phyloP scores from a whole-genome alignment of 805 yeast species.

The Candida yuanshanica region DNA sequence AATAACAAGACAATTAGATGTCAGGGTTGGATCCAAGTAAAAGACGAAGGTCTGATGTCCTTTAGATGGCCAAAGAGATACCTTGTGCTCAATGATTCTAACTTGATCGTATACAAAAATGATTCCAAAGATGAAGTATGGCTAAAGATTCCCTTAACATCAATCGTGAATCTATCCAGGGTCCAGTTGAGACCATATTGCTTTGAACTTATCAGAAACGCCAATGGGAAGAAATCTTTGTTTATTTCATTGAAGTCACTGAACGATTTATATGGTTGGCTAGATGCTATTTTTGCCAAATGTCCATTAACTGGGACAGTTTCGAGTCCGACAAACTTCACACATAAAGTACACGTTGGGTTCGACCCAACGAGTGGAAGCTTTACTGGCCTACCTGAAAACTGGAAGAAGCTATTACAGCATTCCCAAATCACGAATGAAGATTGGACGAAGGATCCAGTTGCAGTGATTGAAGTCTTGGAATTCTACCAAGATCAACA shows the following conservation, averaged over 20 bases:
- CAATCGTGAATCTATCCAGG: slow-evolving; percentile 58
- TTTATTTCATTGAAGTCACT: slow-evolving; percentile 72
- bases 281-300: slow-evolving; percentile 77
- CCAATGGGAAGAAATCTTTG: slow-evolving; percentile 48
- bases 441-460: slow-evolving; percentile 91
- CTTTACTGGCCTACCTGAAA: slow-evolving; percentile 88
- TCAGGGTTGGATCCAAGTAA: slow-evolving; percentile 86
- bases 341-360: slow-evolving; percentile 88
- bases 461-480: slow-evolving; percentile 88
- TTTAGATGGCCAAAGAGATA: slow-evolving; percentile 92
- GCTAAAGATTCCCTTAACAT: slow-evolving; percentile 48
- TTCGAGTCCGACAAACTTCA: slow-evolving; percentile 89
- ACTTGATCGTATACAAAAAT: slow-evolving; percentile 66
- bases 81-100: slow-evolving; percentile 69
- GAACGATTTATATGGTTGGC: slow-evolving; percentile 81
- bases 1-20: slow-evolving; percentile 24
- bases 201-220: slow-evolving; percentile 57
- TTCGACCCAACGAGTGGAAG: slow-evolving; percentile 81
- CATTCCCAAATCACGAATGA: slow-evolving; percentile 87
- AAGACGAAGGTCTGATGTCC: slow-evolving; percentile 85
- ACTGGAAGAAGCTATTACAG: slow-evolving; percentile 82
- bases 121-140: slow-evolving; percentile 48
- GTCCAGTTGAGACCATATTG: slow-evolving; percentile 72
- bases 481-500: slow-evolving; percentile 59
- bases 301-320: slow-evolving; percentile 64